Conservation (phyloP, 1,139 yeast genomes). For the Candida neerlandica region DNA sequence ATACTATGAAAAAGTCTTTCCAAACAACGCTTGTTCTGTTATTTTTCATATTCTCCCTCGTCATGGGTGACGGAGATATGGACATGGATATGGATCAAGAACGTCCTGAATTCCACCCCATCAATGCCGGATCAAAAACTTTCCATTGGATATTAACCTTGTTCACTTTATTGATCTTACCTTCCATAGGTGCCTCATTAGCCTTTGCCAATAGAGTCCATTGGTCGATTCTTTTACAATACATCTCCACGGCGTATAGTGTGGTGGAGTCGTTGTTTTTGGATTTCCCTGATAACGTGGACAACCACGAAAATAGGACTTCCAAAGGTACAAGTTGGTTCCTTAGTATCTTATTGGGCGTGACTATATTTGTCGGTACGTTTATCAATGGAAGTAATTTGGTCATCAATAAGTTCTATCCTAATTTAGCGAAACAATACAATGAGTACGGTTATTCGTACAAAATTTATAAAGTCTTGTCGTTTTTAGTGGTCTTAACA, state of each 20-base stretch:
- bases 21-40: not conserved
- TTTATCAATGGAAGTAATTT: slow-evolving; percentile 55
- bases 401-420: slow-evolving; percentile 40
- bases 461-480: slow-evolving; percentile 46
- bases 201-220: slow-evolving; percentile 56
- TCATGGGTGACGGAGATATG: slow-evolving; percentile 18
- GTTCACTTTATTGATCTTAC: slow-evolving; percentile 47
- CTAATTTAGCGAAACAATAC: slow-evolving; percentile 29
- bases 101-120: slow-evolving; percentile 44
- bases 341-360: slow-evolving; percentile 47
- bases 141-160: slow-evolving; percentile 66
- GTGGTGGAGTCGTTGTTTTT: slow-evolving; percentile 57
- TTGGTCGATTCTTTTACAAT: slow-evolving; percentile 50
- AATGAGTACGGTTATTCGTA: slow-evolving; percentile 19
- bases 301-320: slow-evolving; percentile 66
- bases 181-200: slow-evolving; percentile 56
- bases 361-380: slow-evolving; percentile 55
- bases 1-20: not conserved
- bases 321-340: slow-evolving; percentile 70
- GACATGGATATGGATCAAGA: slow-evolving; percentile 35
- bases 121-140: slow-evolving; percentile 54
- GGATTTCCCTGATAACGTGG: slow-evolving; percentile 59
- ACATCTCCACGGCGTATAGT: slow-evolving; percentile 50
- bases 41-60: not conserved
- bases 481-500: slow-evolving; percentile 49